Evolutionary conservation across 805 yeast species (phyloP), one percentile per base, ranked within the genome.

Genomic region (Pichia rugopelliculosa): DNA sequence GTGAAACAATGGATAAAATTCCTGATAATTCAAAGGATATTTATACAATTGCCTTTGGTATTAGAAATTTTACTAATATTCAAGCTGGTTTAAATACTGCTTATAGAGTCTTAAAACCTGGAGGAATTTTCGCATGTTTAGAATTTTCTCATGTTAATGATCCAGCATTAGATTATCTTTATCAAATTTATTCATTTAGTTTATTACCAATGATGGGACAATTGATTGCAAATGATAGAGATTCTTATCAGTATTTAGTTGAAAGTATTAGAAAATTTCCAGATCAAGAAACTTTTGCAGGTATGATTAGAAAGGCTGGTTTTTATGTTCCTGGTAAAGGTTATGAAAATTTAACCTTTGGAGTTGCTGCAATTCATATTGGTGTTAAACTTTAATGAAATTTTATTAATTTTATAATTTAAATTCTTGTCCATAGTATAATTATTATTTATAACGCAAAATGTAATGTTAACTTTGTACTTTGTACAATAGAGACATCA

Each of bases 21-120:
- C 84, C 82, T 41, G 89, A 84, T 59, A 81, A 84, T 64, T 87
- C 96, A 8, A 91, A 89, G 69, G 99, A 93, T 64, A 81, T 93
- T 44, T 93, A 93, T 68, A 93, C 99, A 3, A 89, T 93, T 57
- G 95, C 97, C 3, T 93, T 93, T 65, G 99, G 99, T 50, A 93
- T 93, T 69, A 80, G 99, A 68, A 93, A 93, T 68, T 93, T 95
- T 68, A 93, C 99, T 49, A 76, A 93, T 64, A 82, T 93, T 58
- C 96, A 90, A 67, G 89, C 88, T 6, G 99, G 98, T 25, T 74
- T 93, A 59, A 76, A 86, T 57, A 84, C 97, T n/a, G 99, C 99
- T 30, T 85, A 91, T 71, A 78, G 99, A 58, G 96, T 91, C 26
- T 77, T 93, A 63, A 87, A 84, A 67, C 98, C 98, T 12, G 99